Base-by-base conservation (phyloP, 805 yeast species). In the Zygosaccharomyces gambellarensis region DNA sequence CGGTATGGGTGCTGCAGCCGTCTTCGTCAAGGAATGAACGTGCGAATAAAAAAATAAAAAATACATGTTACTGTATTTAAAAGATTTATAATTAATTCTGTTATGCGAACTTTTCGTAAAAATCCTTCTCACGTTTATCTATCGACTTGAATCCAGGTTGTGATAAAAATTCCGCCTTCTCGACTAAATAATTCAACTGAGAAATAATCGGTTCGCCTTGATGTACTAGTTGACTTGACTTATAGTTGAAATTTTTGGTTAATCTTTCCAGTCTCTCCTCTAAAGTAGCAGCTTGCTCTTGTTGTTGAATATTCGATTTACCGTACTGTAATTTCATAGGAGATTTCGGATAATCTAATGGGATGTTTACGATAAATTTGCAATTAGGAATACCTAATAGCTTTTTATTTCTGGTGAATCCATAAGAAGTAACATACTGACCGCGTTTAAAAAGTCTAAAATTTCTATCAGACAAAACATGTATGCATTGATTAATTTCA, bases 1-100 rank as follows among this genome's bases (percentile, higher is more conserved):
- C 31, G 98, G 98, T 60, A 92, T 90, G 95, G 98, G 98, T 57
- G 97, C 97, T 30, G 98, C 98, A 43, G 85, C 92, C 11, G 75
- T 90, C 40, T 78, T 92, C 60, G 77, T 88, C 39, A 85, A 78
- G 62, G 98, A 92, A 74, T 89, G 76, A 56, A 34, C 27, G 29
- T 27, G 29, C 2, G 29, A 27, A 27, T 8, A 27, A 27, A 7
- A 10, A 27, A 27, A 27, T 8, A 27, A 10, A 27, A 27, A 27
- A 27, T 10, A 11, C 11, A 30, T 17, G 17, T 17, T 17, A 17
- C 17, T 17, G 17, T 17, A 17, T 17, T 17, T 17, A 22, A n/a
- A 1, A 29, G 10, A n/a, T 29, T 28, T 36, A 23, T 40, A 5
- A 14, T 22, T 19, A 8, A 19, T 39, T 2, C 9, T 2, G 4